phyloP scores from a whole-genome alignment of 208 protist species.

The Wallacemonas rigidus region DNA sequence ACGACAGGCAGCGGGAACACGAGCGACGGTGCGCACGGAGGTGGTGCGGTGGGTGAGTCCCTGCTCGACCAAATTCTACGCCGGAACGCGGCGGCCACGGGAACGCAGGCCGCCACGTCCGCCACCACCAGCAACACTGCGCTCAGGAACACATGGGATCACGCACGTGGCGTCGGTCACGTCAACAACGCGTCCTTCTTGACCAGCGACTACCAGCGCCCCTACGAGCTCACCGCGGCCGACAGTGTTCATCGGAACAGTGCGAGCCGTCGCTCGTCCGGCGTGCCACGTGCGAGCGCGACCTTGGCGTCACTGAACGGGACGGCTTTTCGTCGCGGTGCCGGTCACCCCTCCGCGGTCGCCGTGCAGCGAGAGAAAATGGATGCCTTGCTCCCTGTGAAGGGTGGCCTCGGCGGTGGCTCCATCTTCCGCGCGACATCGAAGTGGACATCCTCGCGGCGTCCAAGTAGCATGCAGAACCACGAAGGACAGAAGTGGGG shows the following conservation, averaged over 20 bases:
- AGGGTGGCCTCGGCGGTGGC: background rate
- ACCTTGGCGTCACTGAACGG: background rate
- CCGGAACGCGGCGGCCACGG: background rate
- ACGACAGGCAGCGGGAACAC: background rate
- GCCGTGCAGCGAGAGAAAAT: background rate
- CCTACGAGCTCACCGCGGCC: background rate
- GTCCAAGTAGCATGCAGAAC: background rate
- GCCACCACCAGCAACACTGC: background rate
- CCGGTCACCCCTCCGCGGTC: background rate
- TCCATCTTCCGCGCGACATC: background rate
- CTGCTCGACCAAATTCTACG: conserved; percentile 11
- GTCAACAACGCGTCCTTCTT: background rate
- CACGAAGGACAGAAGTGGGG: too few species aligned
- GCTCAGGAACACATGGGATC: background rate
- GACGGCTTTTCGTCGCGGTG: background rate
- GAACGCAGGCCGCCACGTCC: background rate
- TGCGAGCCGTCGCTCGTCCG: background rate
- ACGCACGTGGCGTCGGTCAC: background rate
- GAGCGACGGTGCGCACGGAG: background rate
- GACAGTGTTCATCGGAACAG: background rate
- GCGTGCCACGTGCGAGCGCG: background rate
- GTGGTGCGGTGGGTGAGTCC: background rate
- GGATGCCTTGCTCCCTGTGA: background rate
- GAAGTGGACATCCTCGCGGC: background rate
- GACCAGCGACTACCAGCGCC: conserved; percentile 3